A percentile compares a stretch with the other conserved stretches of the same genome.
Evolutionary conservation across 2,329 filamentous ascomycete genomes (phyloP).

Genomic region (Arthrobotrys megalospora): DNA sequence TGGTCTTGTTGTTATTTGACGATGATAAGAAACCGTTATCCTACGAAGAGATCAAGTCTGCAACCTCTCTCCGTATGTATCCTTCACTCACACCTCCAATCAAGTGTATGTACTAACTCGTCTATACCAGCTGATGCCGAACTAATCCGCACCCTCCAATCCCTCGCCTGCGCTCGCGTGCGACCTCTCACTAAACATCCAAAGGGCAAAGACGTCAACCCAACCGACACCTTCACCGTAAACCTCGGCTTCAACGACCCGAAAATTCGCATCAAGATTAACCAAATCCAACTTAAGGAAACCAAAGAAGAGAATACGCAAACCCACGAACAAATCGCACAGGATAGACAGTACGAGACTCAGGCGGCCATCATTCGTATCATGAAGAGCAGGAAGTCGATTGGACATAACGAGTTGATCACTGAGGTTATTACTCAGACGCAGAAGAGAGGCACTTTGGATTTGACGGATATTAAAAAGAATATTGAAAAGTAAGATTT

Average conservation of each 20-base stretch:
- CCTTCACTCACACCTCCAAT: background rate
- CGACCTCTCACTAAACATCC: constrained; percentile 88
- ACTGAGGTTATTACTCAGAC: constrained; percentile 94
- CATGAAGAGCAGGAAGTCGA: constrained; percentile 93
- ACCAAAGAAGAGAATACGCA: constrained; percentile 95
- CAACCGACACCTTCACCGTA: constrained; percentile 86
- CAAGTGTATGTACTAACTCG: constrained; percentile 62
- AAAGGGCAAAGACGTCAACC: constrained; percentile 83
- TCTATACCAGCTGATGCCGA: constrained; percentile 76
- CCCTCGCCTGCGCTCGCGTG: constrained; percentile 89
- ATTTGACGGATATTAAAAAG: constrained; percentile 90
- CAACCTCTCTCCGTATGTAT: constrained; percentile 76
- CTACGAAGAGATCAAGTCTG: constrained; percentile 81
- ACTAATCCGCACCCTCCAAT: constrained; percentile 91
- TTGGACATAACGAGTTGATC: constrained; percentile 88
- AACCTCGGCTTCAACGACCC: constrained; percentile 83
- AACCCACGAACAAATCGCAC: constrained; percentile 89
- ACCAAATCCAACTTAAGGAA: constrained; percentile 97
- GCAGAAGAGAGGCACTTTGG: constrained; percentile 85
- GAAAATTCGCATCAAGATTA: constrained; percentile 96
- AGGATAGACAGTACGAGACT: constrained; percentile 94
- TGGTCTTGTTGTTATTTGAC: constrained; percentile 93
- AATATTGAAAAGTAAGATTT: constrained; percentile 88
- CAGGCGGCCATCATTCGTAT: constrained; percentile 97
- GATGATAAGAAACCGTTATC: constrained; percentile 71